Percentiles rank a stretch among this genome's conserved stretches.
These are phyloP conservation scores for Liquidambar formosana DNA, from an alignment of 164 flowering plant genomes.

Conservation along the genomic window DNA sequence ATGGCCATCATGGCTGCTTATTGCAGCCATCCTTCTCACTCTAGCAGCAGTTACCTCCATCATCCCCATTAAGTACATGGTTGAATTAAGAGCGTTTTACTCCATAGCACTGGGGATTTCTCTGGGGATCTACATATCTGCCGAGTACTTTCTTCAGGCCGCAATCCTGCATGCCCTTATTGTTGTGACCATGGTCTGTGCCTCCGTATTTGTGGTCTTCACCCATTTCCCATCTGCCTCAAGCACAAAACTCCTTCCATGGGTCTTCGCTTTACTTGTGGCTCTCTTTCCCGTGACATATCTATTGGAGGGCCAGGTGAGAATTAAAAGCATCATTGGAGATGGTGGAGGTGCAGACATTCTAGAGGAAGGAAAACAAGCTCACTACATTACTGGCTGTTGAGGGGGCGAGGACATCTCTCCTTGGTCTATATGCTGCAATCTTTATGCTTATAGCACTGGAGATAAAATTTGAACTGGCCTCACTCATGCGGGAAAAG, in stretches of 20 bases:
- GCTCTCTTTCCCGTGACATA: conserved; percentile 98
- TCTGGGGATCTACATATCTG: conserved; percentile 85
- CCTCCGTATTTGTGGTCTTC: conserved; percentile 88
- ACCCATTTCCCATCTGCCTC: conserved; percentile 96
- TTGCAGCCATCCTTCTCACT: conserved; percentile 74
- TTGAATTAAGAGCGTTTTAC: conserved; percentile 76
- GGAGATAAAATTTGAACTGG: conserved; percentile 89
- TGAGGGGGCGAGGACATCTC: conserved; percentile 95
- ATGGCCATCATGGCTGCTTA: conserved; percentile 99
- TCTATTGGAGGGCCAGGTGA: conserved; percentile 87
- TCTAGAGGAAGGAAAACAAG: conserved; percentile 71
- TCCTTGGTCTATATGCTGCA: conserved; percentile 93
- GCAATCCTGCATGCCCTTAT: conserved; percentile 71
- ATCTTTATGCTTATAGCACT: conserved; percentile 92
- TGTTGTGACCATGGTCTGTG: conserved; percentile 72
- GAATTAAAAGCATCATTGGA: conserved; percentile 48
- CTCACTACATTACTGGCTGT: conserved; percentile 73
- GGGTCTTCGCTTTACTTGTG: conserved; percentile 92
- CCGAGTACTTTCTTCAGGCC: conserved; percentile 85
- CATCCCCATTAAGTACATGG: conserved; percentile 87
- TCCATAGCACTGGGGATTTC: conserved; percentile 83
- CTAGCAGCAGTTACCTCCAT: conserved; percentile 79
- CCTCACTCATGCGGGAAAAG: conserved; percentile 79
- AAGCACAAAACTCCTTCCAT: conserved; percentile 83
- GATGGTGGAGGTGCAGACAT: conserved; percentile 41